Evolutionary conservation across 495 filamentous ascomycete species (phyloP).

Genomic region (Staphylotrichum tortipilum): DNA sequence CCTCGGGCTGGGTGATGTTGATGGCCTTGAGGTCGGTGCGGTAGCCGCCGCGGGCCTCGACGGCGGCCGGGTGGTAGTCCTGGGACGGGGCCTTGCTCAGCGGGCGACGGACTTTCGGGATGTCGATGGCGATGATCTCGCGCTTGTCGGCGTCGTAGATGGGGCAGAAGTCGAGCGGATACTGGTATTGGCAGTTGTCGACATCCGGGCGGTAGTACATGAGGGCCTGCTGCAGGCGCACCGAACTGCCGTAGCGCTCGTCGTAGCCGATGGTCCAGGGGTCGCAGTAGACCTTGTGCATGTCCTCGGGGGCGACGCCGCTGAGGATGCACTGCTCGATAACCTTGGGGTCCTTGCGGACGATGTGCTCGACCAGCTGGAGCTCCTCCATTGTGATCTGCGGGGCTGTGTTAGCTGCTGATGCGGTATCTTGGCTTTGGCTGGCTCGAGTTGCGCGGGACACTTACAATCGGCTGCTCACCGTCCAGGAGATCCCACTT

Average conservation of each 20-base stretch:
- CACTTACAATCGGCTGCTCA: constrained; percentile 68
- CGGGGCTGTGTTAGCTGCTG: no score
- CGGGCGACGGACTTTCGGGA: constrained; percentile 70
- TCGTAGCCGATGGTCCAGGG: constrained; percentile 97
- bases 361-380: constrained; percentile 73
- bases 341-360: constrained; percentile 74
- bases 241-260: constrained; percentile 72
- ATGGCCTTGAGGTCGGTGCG: constrained; percentile 82
- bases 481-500: constrained; percentile 71
- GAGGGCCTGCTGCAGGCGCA: constrained; percentile 82
- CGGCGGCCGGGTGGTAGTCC: constrained; percentile 70
- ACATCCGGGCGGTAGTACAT: constrained; percentile 90
- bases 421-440: no score
- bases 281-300: constrained; percentile 83
- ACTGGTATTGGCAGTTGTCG: constrained; percentile 86
- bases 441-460: constrained; percentile 12
- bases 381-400: constrained; percentile 94
- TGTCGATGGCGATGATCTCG: constrained; percentile 80
- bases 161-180: constrained; percentile 88
- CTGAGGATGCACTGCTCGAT: constrained; percentile 86
- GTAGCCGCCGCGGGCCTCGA: constrained; percentile 69
- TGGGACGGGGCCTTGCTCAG: constrained; percentile 64
- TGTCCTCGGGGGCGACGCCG: constrained; percentile 78
- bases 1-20: constrained; percentile 89
- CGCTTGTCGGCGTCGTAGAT: constrained; percentile 81